Conservation (phyloP, 495 filamentous ascomycete genomes). For the Penicillium canariense region DNA sequence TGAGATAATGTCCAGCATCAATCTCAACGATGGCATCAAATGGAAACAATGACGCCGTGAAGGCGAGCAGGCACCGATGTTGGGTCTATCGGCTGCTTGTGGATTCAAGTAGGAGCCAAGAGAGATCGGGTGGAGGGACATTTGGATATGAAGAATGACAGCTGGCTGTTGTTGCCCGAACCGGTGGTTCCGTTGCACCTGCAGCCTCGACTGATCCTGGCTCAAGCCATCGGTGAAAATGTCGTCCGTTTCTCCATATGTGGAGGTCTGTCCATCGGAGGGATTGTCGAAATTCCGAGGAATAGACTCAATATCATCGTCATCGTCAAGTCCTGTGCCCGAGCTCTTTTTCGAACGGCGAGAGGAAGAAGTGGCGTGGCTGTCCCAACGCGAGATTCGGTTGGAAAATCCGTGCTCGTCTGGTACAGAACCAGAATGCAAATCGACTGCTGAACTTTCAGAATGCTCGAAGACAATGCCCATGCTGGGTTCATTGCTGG, state of each 20-base stretch:
- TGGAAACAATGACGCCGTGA: constrained; percentile 50
- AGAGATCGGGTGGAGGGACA: constrained; percentile 54
- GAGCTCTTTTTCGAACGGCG: constrained; percentile 35
- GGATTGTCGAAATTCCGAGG: constrained; percentile 33
- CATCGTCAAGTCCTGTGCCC: constrained; percentile 29
- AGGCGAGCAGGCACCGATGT: constrained; percentile 3
- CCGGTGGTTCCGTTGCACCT: constrained; percentile 30
- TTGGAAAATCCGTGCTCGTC: constrained; percentile 21
- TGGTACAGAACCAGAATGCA: constrained; percentile 23
- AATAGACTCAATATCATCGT: constrained; percentile 44
- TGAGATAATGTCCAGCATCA: constrained; percentile 44
- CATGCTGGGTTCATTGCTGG: constrained; percentile 36
- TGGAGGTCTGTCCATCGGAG: constrained; percentile 33
- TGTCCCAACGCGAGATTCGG: constrained; percentile 23
- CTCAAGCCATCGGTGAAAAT: constrained; percentile 53
- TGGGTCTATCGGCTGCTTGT: constrained; percentile 14
- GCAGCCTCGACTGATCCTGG: constrained; percentile 37
- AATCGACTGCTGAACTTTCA: constrained; percentile 15
- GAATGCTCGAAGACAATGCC: constrained; percentile 44
- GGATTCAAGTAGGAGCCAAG: constrained; percentile 45
- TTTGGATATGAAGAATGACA: constrained; percentile 53
- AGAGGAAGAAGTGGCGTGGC: constrained; percentile 27
- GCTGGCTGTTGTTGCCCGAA: constrained; percentile 31
- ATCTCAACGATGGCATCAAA: constrained; percentile 39
- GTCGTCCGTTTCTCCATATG: constrained; percentile 39